These are phyloP conservation scores for Diaporthe helianthi DNA, from an alignment of 2,329 filamentous ascomycete species.

Conservation along the genomic window DNA sequence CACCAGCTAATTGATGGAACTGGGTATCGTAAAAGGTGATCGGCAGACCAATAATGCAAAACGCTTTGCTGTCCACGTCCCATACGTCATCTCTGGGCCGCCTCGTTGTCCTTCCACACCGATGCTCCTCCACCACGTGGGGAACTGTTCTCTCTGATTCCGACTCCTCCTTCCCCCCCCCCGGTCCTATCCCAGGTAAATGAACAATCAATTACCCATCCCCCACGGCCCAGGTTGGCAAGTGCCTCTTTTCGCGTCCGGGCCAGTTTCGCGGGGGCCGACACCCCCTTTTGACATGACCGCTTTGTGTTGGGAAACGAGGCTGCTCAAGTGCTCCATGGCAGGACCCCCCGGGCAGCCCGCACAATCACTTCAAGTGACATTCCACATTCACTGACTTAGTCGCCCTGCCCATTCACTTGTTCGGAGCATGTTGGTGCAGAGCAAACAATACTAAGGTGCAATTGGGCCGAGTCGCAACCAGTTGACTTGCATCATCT, in stretches of 20 bases:
- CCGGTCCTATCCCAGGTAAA: background rate
- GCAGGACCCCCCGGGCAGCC: conserved; percentile 7
- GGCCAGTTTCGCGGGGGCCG: background rate
- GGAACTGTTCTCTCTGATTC: background rate
- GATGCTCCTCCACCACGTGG: conserved; percentile 8
- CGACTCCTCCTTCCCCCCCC: background rate
- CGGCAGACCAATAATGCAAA: conserved; percentile 16
- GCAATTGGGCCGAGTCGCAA: background rate
- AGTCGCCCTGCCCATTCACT: background rate
- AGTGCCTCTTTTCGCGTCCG: background rate
- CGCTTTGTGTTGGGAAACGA: conserved; percentile 5
- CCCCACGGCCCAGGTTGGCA: background rate
- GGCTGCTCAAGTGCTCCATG: conserved; percentile 14
- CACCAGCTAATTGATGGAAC: background rate
- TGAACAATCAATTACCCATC: background rate
- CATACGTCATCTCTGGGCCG: background rate
- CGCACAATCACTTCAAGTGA: background rate
- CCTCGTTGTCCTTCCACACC: conserved; percentile 11
- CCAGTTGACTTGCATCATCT: background rate
- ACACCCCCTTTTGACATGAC: conserved; percentile 8
- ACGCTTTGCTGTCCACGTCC: conserved; percentile 11
- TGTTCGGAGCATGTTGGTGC: background rate
- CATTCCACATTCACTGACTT: conserved; percentile 12
- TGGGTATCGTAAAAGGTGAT: background rate
- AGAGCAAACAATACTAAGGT: background rate